Conservation (phyloP, 768 basidiomycete species). For the Calvatia gigantea region DNA sequence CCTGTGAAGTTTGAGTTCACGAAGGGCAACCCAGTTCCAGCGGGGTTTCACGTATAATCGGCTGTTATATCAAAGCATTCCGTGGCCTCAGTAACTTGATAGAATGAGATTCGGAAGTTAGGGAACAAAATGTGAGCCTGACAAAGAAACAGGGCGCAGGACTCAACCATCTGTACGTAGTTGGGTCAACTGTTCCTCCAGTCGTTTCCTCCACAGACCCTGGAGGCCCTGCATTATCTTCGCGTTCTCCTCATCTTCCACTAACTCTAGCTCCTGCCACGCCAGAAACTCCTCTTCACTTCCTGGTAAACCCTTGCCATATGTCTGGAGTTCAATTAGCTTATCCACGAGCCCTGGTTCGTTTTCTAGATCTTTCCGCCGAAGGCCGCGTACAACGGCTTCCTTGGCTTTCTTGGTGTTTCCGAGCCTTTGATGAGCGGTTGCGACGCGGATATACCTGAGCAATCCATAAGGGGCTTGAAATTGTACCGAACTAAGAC, state of each 20-base stretch:
- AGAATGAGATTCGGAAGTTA: background rate
- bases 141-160: background rate
- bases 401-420: slow-evolving; percentile 14
- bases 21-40: too few relatives aligned
- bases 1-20: too few relatives aligned
- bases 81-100: slow-evolving; percentile 53
- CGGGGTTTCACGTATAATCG: too few relatives aligned
- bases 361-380: slow-evolving; percentile 13
- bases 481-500: background rate
- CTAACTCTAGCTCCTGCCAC: slow-evolving; percentile 1
- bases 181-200: background rate
- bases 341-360: slow-evolving; percentile 15
- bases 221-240: slow-evolving; percentile 11
- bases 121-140: too few relatives aligned
- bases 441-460: slow-evolving; percentile 18
- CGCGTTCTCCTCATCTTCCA: slow-evolving; percentile 11
- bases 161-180: background rate
- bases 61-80: too few relatives aligned
- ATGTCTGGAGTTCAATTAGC: slow-evolving; percentile 17
- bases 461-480: background rate
- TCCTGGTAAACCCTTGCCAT: slow-evolving; percentile 16
- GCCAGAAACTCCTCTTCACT: slow-evolving; percentile 11
- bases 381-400: slow-evolving; percentile 14
- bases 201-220: slow-evolving; percentile 11
- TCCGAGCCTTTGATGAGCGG: slow-evolving; percentile 15